Evolutionary conservation across 2,329 filamentous ascomycete species (phyloP), one percentile per base, ranked within the genome.

Genomic region (Paraphaeosphaeria sporulosa): DNA sequence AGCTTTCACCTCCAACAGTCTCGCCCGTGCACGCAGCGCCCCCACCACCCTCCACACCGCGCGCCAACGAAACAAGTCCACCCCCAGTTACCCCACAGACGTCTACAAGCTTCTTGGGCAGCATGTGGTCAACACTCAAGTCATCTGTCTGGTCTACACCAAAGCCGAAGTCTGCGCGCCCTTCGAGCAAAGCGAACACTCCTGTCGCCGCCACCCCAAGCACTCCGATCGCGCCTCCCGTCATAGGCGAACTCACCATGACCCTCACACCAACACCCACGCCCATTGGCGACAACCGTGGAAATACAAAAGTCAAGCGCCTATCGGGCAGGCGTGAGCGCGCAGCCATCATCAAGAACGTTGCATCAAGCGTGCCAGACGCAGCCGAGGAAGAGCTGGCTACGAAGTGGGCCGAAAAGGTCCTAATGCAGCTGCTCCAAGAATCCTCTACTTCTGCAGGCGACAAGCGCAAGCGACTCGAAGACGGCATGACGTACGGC

Each of bases 381-480:
- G 48, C 55, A 21, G 48, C 61, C 13, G 71, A 74, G 34, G 53
- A 58, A 25, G 55, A 50, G 1, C 61, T 66, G n/a, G 73, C 71
- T 17, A 58, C 65, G 4, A 59, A 57, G 10, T 77, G 75, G 75
- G 72, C 67, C 12, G 66, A 69, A 30, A 52, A 68, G 10, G 55
- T 70, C 10, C 60, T 68, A 15, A 60, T 65, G 0, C 64, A 65
- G 19, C 49, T 74, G 4, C 50, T 56, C 7, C 60, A 62, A 38
- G 69, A 69, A 10, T 56, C 68, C 47, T n/a, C 43, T 57, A 19
- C 42, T n/a, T 54, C 55, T 10, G 60, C 70, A 12, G 66, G 65
- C 25, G 65, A 70, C 9, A 76, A 75, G 60, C 74, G 74, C 63
- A 68, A 66, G 52, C 70, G 69, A 9, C 65, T 76, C 2, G 67